Evolutionary conservation across 2,329 filamentous ascomycete species (phyloP).

Genomic region (Penicillium sp.): DNA sequence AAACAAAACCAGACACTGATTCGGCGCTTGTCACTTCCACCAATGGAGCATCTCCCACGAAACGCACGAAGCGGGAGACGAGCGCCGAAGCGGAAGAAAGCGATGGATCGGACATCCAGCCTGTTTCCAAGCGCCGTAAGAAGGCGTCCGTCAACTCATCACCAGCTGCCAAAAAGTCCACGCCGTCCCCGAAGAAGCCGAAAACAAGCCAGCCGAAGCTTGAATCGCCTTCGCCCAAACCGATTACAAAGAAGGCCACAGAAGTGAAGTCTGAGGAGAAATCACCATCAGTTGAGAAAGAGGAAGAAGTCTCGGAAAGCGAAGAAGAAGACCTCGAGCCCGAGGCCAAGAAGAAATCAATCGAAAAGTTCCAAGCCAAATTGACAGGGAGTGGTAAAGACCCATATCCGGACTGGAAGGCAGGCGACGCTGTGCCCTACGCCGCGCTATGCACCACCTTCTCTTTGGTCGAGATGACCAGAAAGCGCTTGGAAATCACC

Average conservation of each 20-base stretch:
- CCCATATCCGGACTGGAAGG: constrained; percentile 93
- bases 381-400: constrained; percentile 70
- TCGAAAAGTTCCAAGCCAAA: constrained; percentile 77
- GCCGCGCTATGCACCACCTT: constrained; percentile 93
- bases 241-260: constrained; percentile 41
- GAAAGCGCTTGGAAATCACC: constrained; percentile 83
- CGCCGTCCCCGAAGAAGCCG: constrained; percentile 23
- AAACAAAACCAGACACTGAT: constrained; percentile 10
- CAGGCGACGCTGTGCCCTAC: constrained; percentile 86
- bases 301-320: constrained; percentile 46
- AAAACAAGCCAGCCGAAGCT: constrained; percentile 17
- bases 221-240: constrained; percentile 25
- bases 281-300: constrained; percentile 37
- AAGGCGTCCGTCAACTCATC: constrained; percentile 40
- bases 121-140: constrained; percentile 57
- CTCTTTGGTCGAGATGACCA: constrained; percentile 90
- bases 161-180: constrained; percentile 26
- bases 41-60: constrained; percentile 17
- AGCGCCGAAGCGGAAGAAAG: constrained; percentile 45
- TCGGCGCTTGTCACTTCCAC: constrained; percentile 5
- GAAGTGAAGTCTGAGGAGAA: constrained; percentile 44
- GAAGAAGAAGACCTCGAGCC: constrained; percentile 66
- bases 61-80: constrained; percentile 41
- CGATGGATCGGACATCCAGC: constrained; percentile 60
- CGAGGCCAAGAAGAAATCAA: constrained; percentile 70